These are phyloP conservation scores for Symbiodinium pilosum DNA, from an alignment of 73 alveolate genomes.

Conservation along the genomic window DNA sequence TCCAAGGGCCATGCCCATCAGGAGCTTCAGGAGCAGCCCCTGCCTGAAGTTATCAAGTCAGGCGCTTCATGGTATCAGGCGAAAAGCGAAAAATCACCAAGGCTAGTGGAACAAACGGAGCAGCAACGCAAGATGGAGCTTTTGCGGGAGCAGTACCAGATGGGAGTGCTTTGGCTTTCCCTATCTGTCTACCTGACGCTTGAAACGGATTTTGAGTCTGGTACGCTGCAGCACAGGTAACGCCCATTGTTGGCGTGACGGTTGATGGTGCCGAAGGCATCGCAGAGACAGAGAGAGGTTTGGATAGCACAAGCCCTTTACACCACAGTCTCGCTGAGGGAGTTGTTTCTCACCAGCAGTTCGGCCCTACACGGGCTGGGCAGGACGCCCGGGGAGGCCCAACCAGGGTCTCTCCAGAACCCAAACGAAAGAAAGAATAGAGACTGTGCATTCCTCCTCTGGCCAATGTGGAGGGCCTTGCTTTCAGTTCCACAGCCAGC, in stretches of 20 bases:
- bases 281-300: no score
- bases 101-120: slow-evolving; percentile 47
- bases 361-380: no score
- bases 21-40: slow-evolving; percentile 36
- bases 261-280: slow-evolving; percentile 50
- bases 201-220: background rate
- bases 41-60: background rate
- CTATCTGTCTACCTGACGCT: background rate
- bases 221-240: slow-evolving; percentile 11
- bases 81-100: no score
- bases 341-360: no score
- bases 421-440: no score
- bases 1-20: slow-evolving; percentile 34
- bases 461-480: no score
- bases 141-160: slow-evolving; percentile 65
- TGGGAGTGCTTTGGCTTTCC: slow-evolving; percentile 25
- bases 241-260: slow-evolving; percentile 58
- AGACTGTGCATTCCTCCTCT: no score
- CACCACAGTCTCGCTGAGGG: no score
- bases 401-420: no score
- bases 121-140: slow-evolving; percentile 45
- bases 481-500: no score
- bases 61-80: background rate
- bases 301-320: no score
- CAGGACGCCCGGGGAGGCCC: no score